phyloP scores from a whole-genome alignment of 2,329 filamentous ascomycete genomes.

The Sporothrix humicola region DNA sequence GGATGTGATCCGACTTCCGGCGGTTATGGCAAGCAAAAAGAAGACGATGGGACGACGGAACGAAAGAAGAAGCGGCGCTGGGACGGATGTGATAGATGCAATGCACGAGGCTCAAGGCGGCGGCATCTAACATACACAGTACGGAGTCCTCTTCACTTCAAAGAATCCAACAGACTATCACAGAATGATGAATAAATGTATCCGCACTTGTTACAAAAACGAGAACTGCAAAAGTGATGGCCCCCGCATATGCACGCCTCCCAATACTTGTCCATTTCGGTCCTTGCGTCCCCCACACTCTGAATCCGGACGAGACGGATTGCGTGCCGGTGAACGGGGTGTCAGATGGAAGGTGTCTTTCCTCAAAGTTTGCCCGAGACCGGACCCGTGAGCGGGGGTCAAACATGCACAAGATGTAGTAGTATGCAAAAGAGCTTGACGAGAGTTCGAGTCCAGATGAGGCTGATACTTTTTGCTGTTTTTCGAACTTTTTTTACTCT shows the following conservation, averaged over 20 bases:
- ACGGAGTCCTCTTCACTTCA: too few relatives aligned
- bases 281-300: not conserved
- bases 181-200: too few relatives aligned
- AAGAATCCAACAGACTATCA: too few relatives aligned
- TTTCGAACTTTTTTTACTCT: not conserved
- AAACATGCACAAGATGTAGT: too few relatives aligned
- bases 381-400: slow-evolving; percentile 3
- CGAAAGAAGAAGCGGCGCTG: not conserved
- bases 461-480: not conserved
- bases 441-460: not conserved
- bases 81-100: not conserved
- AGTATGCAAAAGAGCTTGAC: not conserved
- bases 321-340: not conserved
- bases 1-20: slow-evolving; percentile 5
- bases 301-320: not conserved
- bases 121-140: too few relatives aligned
- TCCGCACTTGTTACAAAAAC: too few relatives aligned
- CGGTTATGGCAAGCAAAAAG: too few relatives aligned
- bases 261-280: slow-evolving; percentile 7
- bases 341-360: not conserved
- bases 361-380: not conserved
- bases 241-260: not conserved
- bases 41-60: too few relatives aligned
- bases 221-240: too few relatives aligned
- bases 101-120: too few relatives aligned